Evolutionary conservation across 2,329 filamentous ascomycete species (phyloP).

Genomic region (Furcasterigmium sp.): DNA sequence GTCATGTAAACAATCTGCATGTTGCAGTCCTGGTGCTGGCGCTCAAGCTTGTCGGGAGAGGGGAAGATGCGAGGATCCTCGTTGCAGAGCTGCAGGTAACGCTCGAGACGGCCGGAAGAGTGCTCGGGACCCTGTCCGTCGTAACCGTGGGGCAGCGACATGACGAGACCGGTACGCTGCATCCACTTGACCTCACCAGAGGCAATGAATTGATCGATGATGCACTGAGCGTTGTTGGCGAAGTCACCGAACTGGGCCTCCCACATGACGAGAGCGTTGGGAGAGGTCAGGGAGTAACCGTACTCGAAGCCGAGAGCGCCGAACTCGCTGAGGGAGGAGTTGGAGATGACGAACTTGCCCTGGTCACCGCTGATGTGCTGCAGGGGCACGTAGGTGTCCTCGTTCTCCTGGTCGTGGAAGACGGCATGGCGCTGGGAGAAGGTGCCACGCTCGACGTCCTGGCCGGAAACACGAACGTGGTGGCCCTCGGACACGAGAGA

Average conservation of each 20-base stretch:
- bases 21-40: conserved; percentile 99
- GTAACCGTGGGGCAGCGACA: conserved; percentile 96
- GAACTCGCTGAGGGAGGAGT: conserved; percentile 76
- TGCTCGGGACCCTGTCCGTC: conserved; percentile 98
- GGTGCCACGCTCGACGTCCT: conserved; percentile 98
- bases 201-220: conserved; percentile 98
- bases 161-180: conserved; percentile 91
- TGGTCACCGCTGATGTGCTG: conserved; percentile 87
- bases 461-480: conserved; percentile 94
- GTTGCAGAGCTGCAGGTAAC: conserved; percentile 95
- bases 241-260: conserved; percentile 99
- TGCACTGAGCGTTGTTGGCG: conserved; percentile 98
- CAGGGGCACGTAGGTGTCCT: conserved; percentile 87
- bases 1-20: conserved; percentile 99
- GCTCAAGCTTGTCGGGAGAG: conserved; percentile 78
- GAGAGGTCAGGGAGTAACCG: conserved; percentile 94
- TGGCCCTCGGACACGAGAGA: conserved; percentile 87
- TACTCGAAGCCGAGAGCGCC: conserved; percentile 92
- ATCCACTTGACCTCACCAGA: conserved; percentile 99
- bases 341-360: conserved; percentile 92
- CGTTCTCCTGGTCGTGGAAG: conserved; percentile 94
- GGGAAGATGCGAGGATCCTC: conserved; percentile 96
- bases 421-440: conserved; percentile 98
- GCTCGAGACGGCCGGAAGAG: conserved; percentile 94
- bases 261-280: conserved; percentile 98